Evolutionary conservation across 148 eudicot species (phyloP).

Genomic region (Camellia japonica): DNA sequence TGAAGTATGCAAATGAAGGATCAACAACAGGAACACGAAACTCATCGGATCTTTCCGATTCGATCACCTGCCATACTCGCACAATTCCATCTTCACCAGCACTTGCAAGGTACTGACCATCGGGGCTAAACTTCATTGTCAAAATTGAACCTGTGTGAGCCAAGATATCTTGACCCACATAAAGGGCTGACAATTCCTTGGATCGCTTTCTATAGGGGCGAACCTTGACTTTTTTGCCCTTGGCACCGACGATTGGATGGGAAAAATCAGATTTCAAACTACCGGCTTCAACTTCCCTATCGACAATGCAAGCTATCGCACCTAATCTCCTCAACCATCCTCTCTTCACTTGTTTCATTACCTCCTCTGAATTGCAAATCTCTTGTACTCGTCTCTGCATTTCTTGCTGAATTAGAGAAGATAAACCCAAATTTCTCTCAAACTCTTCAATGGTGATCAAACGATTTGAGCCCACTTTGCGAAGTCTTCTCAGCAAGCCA

Average conservation of each 20-base stretch:
- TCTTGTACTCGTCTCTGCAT: conserved; percentile 19
- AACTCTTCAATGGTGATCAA: conserved; percentile 16
- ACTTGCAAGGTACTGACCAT: conserved; percentile 69
- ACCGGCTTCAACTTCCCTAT: conserved; percentile 26
- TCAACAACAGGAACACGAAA: conserved; percentile 53
- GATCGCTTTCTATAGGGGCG: conserved; percentile 41
- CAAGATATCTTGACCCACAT: conserved; percentile 58
- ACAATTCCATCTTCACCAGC: conserved; percentile 79
- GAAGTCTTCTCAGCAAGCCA: conserved; percentile 4
- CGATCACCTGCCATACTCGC: conserved; percentile 66
- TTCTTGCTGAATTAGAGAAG: conserved; percentile 30
- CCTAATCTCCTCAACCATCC: conserved; percentile 54
- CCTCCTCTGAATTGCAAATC: conserved; percentile 17
- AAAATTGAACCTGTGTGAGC: conserved; percentile 74
- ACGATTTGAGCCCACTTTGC: conserved; percentile 17
- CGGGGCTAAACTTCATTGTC: conserved; percentile 78
- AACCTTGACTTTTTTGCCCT: conserved; percentile 53
- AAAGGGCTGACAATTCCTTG: conserved; percentile 70
- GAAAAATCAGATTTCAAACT: conserved; percentile 9
- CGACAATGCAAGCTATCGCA: conserved; percentile 43
- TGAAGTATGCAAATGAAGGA: conserved; percentile 67
- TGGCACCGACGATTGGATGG: conserved; percentile 22
- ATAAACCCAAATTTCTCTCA: conserved; percentile 27
- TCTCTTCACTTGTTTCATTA: conserved; percentile 40
- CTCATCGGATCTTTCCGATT: conserved; percentile 48